Percentiles rank a stretch among this genome's conserved stretches.
phyloP scores from a whole-genome alignment of 306 rosid genomes.

The Acmispon strigosus region DNA sequence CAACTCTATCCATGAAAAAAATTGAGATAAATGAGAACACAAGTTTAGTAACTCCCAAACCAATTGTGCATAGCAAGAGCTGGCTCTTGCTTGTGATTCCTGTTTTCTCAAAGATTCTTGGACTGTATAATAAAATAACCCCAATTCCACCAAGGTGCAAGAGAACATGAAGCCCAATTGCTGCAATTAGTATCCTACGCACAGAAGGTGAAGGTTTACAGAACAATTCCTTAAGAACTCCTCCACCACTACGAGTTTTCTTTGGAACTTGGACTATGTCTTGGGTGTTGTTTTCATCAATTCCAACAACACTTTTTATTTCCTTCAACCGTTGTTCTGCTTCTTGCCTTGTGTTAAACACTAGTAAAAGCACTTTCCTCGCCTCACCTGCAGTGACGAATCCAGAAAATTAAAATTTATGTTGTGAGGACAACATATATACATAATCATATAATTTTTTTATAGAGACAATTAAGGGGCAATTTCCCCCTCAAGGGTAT shows the following conservation, averaged over 20 bases:
- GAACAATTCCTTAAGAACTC: constrained; percentile 44
- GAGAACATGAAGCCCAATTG: constrained; percentile 46
- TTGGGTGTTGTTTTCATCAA: constrained; percentile 32
- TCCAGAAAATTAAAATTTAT: too few relatives aligned
- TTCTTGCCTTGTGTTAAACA: constrained; percentile 52
- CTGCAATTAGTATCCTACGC: constrained; percentile 50
- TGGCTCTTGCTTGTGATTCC: constrained; percentile 39
- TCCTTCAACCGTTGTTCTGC: constrained; percentile 44
- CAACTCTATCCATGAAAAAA: constrained; percentile 22
- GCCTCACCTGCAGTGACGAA: constrained; percentile 55
- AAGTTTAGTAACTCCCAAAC: constrained; percentile 42
- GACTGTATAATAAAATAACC: constrained; percentile 43
- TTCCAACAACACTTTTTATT: constrained; percentile 54
- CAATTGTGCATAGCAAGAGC: constrained; percentile 45
- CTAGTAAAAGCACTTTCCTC: constrained; percentile 20
- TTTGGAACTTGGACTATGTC: constrained; percentile 25
- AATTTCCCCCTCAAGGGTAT: too few relatives aligned
- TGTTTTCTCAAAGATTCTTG: constrained; percentile 52
- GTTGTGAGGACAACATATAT: too few relatives aligned
- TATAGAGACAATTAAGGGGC: too few relatives aligned
- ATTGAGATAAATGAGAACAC: constrained; percentile 30
- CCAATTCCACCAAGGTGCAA: constrained; percentile 42
- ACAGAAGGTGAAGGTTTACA: constrained; percentile 36
- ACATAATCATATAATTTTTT: too few relatives aligned
- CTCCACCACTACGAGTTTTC: constrained; percentile 9